Evolutionary conservation across 1,284 basidiomycete genomes (phyloP), one percentile per base, ranked within the genome.

Genomic region (Papiliotrema nemorosa): DNA sequence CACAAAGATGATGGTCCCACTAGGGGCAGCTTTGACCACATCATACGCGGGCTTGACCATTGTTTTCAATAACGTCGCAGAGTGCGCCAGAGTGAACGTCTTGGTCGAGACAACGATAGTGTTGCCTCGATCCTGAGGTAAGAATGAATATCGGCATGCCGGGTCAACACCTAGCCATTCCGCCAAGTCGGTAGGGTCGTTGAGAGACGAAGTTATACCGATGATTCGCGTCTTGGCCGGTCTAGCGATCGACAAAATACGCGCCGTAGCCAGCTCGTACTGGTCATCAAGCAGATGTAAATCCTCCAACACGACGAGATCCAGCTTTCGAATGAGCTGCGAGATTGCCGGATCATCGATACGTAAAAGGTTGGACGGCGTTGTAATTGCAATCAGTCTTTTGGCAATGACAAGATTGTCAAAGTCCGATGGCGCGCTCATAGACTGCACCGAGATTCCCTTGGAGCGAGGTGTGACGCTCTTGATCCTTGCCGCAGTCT

Each of bases 31-130:
- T 55, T 62, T 75, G 64, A 78, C 63, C 9, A 72, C 83, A 13
- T 82, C 75, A 69, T 94, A 90, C 0, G 86, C 84, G 4, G 96
- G 92, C 70, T 93, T 96, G 43, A 87, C 81, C 87, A 98, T 96
- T 2, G 85, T 81, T 64, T 93, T 94, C 75, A 94, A 86, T 25
- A 97, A 78, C 1, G 88, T 85, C 0, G 86, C 81, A 3, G 91
- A 94, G 64, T 94, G 86, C 0, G 90, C 83, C 48, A 92, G 86
- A 25, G 86, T 86, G 75, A 97, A 97, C 0, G 88, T 81, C 55
- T 88, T 85, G 21, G 85, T 81, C 14, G 80, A 79, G 12, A 84
- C 81, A 3, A 78, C 77, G 18, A 98, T 77, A 0, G 89, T 81
- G 58, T 90, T 87, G 49, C 92, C 88, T 29, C 92, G 84, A 63